phyloP scores from a whole-genome alignment of 1,284 basidiomycete genomes.

The Tausonia pullulans region DNA sequence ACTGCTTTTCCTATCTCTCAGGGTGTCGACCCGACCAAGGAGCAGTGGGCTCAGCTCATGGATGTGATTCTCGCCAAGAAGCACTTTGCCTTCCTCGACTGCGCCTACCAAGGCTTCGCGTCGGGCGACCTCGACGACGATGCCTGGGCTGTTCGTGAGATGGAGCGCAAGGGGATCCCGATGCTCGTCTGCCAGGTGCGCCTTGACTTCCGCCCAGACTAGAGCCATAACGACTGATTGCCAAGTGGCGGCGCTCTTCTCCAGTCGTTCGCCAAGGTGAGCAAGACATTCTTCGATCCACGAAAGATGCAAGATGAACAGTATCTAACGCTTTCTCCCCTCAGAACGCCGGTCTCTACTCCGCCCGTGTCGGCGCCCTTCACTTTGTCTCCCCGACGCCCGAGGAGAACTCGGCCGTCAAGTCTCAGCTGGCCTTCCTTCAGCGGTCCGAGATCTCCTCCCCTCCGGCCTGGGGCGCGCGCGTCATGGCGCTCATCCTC shows the following conservation, averaged over 20 bases:
- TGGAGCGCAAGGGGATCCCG: slow-evolving; percentile 60
- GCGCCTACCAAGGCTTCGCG: slow-evolving; percentile 63
- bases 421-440: slow-evolving; percentile 71
- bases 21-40: slow-evolving; percentile 80
- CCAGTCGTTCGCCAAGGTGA: slow-evolving; percentile 9
- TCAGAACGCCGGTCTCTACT: slow-evolving; percentile 91
- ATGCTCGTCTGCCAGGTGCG: slow-evolving; percentile 75
- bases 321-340: slow-evolving; percentile 46
- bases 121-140: slow-evolving; percentile 39
- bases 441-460: slow-evolving; percentile 88
- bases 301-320: no score
- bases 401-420: background rate
- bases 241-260: background rate
- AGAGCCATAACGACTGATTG: background rate
- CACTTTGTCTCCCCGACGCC: slow-evolving; percentile 50
- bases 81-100: slow-evolving; percentile 89
- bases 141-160: slow-evolving; percentile 42
- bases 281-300: background rate
- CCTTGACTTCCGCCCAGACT: background rate
- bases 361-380: slow-evolving; percentile 76
- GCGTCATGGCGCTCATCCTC: slow-evolving; percentile 68
- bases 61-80: slow-evolving; percentile 60
- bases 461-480: slow-evolving; percentile 79
- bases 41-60: slow-evolving; percentile 74
- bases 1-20: background rate